Base-by-base conservation (phyloP, 75 land plant genomes). In the Pinus tabuliformis region DNA sequence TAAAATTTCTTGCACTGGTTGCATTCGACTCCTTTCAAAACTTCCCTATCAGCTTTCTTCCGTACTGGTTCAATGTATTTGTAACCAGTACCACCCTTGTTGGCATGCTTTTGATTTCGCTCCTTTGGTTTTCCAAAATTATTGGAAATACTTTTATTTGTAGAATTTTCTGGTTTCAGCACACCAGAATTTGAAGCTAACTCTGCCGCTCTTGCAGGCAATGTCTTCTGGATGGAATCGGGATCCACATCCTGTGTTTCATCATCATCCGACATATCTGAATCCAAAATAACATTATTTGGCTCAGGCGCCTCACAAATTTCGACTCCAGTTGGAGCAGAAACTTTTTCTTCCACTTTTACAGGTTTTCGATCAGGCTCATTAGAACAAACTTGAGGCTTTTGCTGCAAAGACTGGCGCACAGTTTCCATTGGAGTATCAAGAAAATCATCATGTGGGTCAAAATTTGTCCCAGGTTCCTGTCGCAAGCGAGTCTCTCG, bases 1-100 rank as follows among this genome's bases (percentile, higher is more conserved):
- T 97, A 97, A 72, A 97, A 97, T 64, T 94, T 97, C 87, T 91
- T 97, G 87, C 99, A 97, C 61, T 94, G 97, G 75, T 89, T 84
- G 86, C 99, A 97, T 61, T 97, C 95, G 36, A 89, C 73, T 80
- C 93, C 98, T 81, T 89, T 82, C 45, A 97, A 85, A 62, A 75
- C 83, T 75, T 97, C 98, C 78, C 98, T 81, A 11, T 94, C 95
- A 42, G 84, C 77, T 78, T 92, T 97, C 85, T 89, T 97, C 81
- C 98, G 76, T 21, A 97, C 98, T 24, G 95, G 86, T 78, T 97
- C 95, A 45, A 89, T 83, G 80, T 73, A 97, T 61, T 94, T 97
- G 62, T 80, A 86, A 17, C 52, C 28, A 36, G 62, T 79, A 37
- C 73, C 63, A 33, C 54, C 64, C 73, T 59, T 70, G n/a, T 75